Base-by-base conservation (phyloP, 23 red algal genomes). In the Gracilaria caudata region DNA sequence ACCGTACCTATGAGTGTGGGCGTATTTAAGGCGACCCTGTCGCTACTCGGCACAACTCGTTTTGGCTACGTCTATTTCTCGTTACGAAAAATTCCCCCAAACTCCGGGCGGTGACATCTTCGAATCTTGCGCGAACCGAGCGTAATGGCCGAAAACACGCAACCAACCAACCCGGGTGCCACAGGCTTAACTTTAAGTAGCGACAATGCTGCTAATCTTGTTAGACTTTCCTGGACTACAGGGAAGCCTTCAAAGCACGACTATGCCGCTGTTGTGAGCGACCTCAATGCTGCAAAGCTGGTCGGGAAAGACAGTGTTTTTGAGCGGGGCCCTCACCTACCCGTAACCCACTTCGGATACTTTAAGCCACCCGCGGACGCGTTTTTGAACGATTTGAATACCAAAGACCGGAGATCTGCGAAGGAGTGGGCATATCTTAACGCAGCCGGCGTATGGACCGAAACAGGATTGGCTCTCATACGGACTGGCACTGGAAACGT, bases 341-440 rank as follows among this genome's bases (percentile, higher is more conserved):
- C 38, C 17, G 9, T 51, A 3, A 78, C 73, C 25, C 38, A 78
- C 38, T 17, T 78, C 11, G 73, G 10, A 20, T 78, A 78, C 21
- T 78, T 78, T 29, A 51, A 49, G 37, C 37, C 73, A 3, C 73
- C 73, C 5, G 4, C 14, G 38, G 73, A 78, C 38, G 73, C 73
- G 11, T 78, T 78, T 20, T 40, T 47, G 7, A 19, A 12, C 73
- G 73, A 78, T 13, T 32, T 47, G 36, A 25, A 32, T 13, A 28
- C 38, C 19, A 45, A 25, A 29, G 38, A 78, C 73, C 20, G 38
- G 19, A 14, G 35, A 40, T 78, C 73, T 14, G 73, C 39, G 3
- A 78, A 78, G 39, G 73, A 78, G 37, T 49, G 73, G 73, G 35
- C 37, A 37, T 78, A 17, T 39, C 24, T 78, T 19, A 78, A 78